Percentiles rank a stretch among this genome's conserved stretches.
Evolutionary conservation across 1,139 yeast genomes (phyloP).

Genomic region (Debaryomycetaceae sp.): DNA sequence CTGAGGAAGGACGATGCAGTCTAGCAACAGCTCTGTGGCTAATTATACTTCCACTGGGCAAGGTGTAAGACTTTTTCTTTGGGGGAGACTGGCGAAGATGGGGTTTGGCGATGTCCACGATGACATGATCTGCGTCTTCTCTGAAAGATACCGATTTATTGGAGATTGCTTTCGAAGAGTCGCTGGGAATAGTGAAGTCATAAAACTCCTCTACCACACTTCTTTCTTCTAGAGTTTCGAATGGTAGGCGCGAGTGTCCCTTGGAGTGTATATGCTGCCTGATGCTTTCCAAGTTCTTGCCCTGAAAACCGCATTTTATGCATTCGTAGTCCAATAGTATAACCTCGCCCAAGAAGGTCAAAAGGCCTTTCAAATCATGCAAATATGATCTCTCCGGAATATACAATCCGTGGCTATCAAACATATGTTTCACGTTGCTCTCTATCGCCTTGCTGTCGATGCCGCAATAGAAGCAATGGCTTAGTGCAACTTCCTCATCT

Average conservation of each 20-base stretch:
- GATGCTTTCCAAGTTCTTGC: constrained; percentile 46
- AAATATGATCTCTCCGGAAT: constrained; percentile 48
- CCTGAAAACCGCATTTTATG: constrained; percentile 51
- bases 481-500: constrained; percentile 23
- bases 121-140: constrained; percentile 13
- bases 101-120: constrained; percentile 13
- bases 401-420: constrained; percentile 45
- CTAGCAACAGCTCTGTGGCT: constrained; percentile 49
- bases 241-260: constrained; percentile 56
- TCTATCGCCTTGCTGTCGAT: constrained; percentile 37
- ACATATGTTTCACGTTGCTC: constrained; percentile 47
- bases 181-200: constrained; percentile 28
- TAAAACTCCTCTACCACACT: constrained; percentile 40
- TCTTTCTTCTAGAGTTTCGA: constrained; percentile 46
- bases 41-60: constrained; percentile 48
- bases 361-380: constrained; percentile 41
- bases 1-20: constrained; percentile 39
- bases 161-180: constrained; percentile 10
- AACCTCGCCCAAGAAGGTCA: constrained; percentile 42
- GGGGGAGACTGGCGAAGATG: background rate
- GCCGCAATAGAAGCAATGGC: constrained; percentile 43
- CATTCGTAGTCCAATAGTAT: constrained; percentile 47
- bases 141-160: constrained; percentile 21
- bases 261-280: constrained; percentile 51
- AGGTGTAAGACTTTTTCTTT: constrained; percentile 19